Evolutionary conservation across 257 asterid genomes (phyloP), one percentile per base, ranked within the genome.

Genomic region (Forsythia suspensa): DNA sequence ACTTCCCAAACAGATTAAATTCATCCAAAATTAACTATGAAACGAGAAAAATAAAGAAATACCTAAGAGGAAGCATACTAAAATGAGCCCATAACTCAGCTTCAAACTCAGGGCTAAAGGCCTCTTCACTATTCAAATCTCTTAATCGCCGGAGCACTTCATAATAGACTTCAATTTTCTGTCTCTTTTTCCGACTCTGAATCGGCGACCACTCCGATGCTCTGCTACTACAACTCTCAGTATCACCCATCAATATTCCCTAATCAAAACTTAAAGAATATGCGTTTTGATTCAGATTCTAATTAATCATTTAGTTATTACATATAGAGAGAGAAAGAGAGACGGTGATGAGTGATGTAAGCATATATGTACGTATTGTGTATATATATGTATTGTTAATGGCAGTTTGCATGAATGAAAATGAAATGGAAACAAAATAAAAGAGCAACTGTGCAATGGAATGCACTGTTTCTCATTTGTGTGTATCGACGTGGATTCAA

Each of bases 21-120:
- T 77, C 75, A 77, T 11, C 65, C 36, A 52, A 75, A 44, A 24
- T 15, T 12, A 61, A 73, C 37, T 21, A 71, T 11, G 20, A 24
- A 38, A 9, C 57, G 29, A n/a, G 8, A 9, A 7, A 73, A 52
- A 18, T 43, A 72, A 20, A 29, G 34, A 63, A 75, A 36, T 88
- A 92, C 97, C 97, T 88, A 39, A 87, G 90, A 15, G 98, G 90
- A 48, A 94, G 91, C 84, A 81, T 86, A 73, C 76, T 78, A 75
- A 94, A 92, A 80, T 94, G 98, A 78, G 87, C 86, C 98, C 97
- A 94, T 79, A 94, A 86, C 48, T 92, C 96, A 81, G 93, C 97
- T 81, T 88, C 96, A 84, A 92, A 92, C 37, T 89, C 96, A 37
- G 91, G 89, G 72, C 83, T 91, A 42, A 79, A 67, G 48, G 78